A percentile compares a stretch with the other conserved stretches of the same genome.
These are phyloP conservation scores for Rhododendron kiyosumense DNA, from an alignment of 148 eudicot genomes.

Conservation along the genomic window DNA sequence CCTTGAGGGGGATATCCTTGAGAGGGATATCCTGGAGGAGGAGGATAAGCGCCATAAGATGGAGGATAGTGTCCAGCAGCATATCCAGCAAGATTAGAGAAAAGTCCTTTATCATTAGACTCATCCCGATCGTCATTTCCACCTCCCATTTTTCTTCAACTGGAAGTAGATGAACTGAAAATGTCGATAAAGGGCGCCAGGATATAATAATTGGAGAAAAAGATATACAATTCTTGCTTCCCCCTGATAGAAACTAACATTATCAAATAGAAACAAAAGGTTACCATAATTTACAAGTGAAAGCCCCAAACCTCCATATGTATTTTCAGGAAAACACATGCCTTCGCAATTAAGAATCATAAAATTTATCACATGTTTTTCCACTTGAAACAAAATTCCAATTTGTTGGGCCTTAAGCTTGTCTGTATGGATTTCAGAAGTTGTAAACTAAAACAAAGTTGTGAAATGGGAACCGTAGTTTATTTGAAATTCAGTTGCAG, in stretches of 20 bases:
- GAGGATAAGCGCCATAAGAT: conserved; percentile 24
- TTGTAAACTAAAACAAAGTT: neutral
- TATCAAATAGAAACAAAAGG: neutral
- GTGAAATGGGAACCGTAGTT: neutral
- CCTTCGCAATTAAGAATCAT: neutral
- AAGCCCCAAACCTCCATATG: neutral
- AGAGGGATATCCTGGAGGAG: conserved; percentile 22
- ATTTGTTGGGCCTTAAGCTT: neutral
- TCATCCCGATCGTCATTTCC: conserved; percentile 15
- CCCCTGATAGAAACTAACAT: neutral
- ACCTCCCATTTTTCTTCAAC: conserved; percentile 35
- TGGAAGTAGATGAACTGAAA: conserved; percentile 14
- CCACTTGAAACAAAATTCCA: neutral
- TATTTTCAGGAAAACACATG: neutral
- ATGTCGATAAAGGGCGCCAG: neutral
- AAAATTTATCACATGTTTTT: neutral
- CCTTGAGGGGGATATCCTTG: conserved; percentile 36
- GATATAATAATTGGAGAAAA: neutral
- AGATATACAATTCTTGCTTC: neutral
- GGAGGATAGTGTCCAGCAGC: conserved; percentile 34
- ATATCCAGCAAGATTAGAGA: conserved; percentile 34
- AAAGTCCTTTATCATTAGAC: conserved; percentile 35
- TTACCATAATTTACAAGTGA: neutral
- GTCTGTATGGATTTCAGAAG: neutral
- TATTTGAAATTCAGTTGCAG: neutral